Percentiles rank a stretch among this genome's conserved stretches.
phyloP scores from a whole-genome alignment of 1,284 basidiomycete genomes.

The Chondrostereum purpureum region DNA sequence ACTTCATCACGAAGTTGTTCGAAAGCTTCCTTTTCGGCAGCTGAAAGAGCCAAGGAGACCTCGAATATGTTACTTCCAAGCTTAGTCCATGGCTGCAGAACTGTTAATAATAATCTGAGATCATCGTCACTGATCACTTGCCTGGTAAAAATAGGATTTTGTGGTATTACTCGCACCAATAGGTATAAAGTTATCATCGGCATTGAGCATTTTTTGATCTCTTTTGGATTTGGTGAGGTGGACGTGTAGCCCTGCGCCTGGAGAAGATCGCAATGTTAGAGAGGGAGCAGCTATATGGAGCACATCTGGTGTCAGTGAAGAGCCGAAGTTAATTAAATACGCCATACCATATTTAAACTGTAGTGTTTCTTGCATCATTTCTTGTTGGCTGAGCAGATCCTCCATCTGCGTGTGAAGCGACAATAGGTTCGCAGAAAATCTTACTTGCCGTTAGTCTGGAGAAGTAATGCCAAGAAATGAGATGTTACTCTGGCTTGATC shows the following conservation, averaged over 20 bases:
- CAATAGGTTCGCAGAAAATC: slow-evolving; percentile 61
- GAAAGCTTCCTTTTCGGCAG: slow-evolving; percentile 69
- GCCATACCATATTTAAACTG: slow-evolving; percentile 49
- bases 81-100: slow-evolving; percentile 64
- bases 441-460: slow-evolving; percentile 23
- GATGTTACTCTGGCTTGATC: slow-evolving; percentile 65
- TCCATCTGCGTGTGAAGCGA: slow-evolving; percentile 47
- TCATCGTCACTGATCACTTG: slow-evolving; percentile 22
- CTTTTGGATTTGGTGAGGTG: slow-evolving; percentile 60
- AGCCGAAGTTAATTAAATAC: slow-evolving; percentile 2
- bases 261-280: slow-evolving; percentile 61
- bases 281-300: slow-evolving; percentile 54
- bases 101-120: slow-evolving; percentile 6
- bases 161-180: slow-evolving; percentile 62
- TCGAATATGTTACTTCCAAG: slow-evolving; percentile 64
- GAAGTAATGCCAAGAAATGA: slow-evolving; percentile 3
- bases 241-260: slow-evolving; percentile 67
- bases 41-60: slow-evolving; percentile 44
- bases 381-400: slow-evolving; percentile 38
- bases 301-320: slow-evolving; percentile 1
- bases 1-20: slow-evolving; percentile 63
- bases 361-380: slow-evolving; percentile 47
- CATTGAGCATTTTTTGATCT: slow-evolving; percentile 44
- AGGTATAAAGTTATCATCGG: slow-evolving; percentile 42
- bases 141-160: slow-evolving; percentile 66